Evolutionary conservation across 2,329 filamentous ascomycete species (phyloP).

Genomic region (Diaporthe helianthi): DNA sequence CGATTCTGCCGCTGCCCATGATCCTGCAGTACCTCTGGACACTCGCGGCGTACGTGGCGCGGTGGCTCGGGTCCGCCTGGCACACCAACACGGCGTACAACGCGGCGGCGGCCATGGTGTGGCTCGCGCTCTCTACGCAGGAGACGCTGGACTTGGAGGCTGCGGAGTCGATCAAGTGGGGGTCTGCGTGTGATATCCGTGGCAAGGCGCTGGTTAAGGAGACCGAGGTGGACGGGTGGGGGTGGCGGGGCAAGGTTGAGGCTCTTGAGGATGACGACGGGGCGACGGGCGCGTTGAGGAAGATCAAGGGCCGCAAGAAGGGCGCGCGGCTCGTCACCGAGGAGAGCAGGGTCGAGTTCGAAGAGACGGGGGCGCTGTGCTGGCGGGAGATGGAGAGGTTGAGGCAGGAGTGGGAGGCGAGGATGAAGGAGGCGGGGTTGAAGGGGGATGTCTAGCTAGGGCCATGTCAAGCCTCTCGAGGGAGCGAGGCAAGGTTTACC

Average conservation of each 20-base stretch:
- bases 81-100: conserved; percentile 79
- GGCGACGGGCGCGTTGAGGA: conserved; percentile 55
- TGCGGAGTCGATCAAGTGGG: conserved; percentile 78
- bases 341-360: conserved; percentile 67
- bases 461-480: background rate
- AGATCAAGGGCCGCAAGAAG: conserved; percentile 64
- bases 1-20: conserved; percentile 76
- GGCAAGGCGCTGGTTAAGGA: conserved; percentile 70
- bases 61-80: conserved; percentile 87
- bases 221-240: conserved; percentile 90
- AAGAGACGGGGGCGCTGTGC: conserved; percentile 63
- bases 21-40: conserved; percentile 75
- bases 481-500: background rate
- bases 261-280: conserved; percentile 48
- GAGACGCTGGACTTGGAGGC: conserved; percentile 64
- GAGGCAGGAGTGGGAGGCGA: conserved; percentile 69
- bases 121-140: conserved; percentile 75
- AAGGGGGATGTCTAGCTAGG: background rate
- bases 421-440: conserved; percentile 39
- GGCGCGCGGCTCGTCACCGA: conserved; percentile 65
- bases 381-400: conserved; percentile 78
- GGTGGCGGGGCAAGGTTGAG: conserved; percentile 67
- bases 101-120: conserved; percentile 78
- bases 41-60: conserved; percentile 71
- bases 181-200: conserved; percentile 68